Conservation (phyloP, 164 flowering plant species). For the Magnolia changhungtana region DNA sequence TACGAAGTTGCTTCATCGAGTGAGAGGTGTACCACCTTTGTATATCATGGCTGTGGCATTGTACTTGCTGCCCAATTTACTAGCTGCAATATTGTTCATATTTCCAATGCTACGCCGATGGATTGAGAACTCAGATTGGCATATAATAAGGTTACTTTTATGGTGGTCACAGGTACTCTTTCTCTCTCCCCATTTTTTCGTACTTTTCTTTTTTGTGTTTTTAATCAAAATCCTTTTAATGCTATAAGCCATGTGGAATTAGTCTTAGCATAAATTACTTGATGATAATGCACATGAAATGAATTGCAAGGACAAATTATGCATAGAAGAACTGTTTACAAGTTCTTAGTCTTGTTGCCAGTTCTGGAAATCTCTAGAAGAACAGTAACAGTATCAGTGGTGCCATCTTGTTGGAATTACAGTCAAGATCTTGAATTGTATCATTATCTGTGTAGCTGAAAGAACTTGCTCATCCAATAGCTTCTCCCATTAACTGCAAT, state of each 20-base stretch:
- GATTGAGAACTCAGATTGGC: constrained; percentile 98
- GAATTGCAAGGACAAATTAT: no score
- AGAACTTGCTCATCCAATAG: no score
- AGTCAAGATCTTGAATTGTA: no score
- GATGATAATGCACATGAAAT: neutral
- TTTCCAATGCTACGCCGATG: constrained; percentile 95
- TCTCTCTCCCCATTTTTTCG: neutral
- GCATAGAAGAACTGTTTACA: no score
- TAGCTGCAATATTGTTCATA: constrained; percentile 67
- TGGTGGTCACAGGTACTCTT: constrained; percentile 99
- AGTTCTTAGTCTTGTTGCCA: no score
- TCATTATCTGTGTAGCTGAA: no score
- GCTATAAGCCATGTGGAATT: no score
- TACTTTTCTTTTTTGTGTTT: neutral
- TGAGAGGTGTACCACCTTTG: constrained; percentile 71
- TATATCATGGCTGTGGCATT: constrained; percentile 72
- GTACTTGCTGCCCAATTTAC: constrained; percentile 78
- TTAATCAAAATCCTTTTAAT: neutral
- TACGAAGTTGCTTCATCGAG: constrained; percentile 40
- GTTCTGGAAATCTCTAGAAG: no score
- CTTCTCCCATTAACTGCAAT: no score
- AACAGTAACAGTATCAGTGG: no score
- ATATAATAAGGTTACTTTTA: constrained; percentile 66
- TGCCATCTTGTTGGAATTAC: no score
- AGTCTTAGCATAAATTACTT: neutral